Base-by-base conservation (phyloP, 139 green algal genomes). In the Chlorella sorokiniana region DNA sequence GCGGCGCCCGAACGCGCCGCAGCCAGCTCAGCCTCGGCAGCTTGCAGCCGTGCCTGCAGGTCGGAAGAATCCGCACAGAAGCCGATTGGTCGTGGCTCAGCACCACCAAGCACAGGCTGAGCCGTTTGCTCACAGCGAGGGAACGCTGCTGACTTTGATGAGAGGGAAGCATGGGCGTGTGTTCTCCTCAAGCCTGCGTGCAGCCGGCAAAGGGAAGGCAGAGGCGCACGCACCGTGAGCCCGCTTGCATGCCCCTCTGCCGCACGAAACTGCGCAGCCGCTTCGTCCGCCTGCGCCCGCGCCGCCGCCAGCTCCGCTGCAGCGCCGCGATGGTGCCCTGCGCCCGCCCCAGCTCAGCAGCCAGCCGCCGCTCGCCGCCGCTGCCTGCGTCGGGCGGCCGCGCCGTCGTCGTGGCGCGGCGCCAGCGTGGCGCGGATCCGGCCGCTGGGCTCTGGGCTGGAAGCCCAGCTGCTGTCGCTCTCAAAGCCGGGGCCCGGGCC, bases 231-330 rank as follows among this genome's bases (percentile, higher is more conserved):
- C 56, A 81, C 74, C 74, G 70, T 35, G 27, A 81, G 74, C 9
- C 38, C 33, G 31, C n/a, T 27, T 9, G 56, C 56, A 22, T 71
- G 29, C 48, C 41, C 18, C 40, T 70, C 54, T 27, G 61, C 56
- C 8, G 40, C 40, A 1, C 56, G 37, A 56, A 81, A 40, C 56
- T 70, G 56, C 38, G 56, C 38, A 3, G 76, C 75, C 42, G 62
- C 68, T 33, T n/a, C 62, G 35, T 82, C 76, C 5, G 62, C 76
- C 62, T 82, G 76, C 44, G 33, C 42, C 62, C 76, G 76, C 7
- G 76, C 76, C 33, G 76, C 76, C 42, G 76, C 76, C 42, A 82
- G 63, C 76, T 82, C 63, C 44, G 62, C 63, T 74, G 76, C 76
- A 82, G 76, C 33, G 76, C 76, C 3, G 38, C 63, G 51, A 82